phyloP scores from a whole-genome alignment of 345 rosid genomes.

The Arabis alpina region DNA sequence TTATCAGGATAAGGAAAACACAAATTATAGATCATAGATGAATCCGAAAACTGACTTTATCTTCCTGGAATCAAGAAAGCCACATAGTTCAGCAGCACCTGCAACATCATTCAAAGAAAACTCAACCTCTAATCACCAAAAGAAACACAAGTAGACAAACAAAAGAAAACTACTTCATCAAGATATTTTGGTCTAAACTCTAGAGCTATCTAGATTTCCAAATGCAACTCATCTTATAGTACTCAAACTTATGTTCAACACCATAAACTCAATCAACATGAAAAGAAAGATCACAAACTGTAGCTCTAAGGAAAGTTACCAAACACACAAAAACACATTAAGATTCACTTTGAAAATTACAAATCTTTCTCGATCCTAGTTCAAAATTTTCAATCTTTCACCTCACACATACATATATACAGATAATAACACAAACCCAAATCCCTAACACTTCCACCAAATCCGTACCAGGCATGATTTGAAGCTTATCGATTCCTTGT shows the following conservation, averaged over 20 bases:
- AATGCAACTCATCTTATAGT: not conserved
- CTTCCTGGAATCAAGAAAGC: conserved; percentile 83
- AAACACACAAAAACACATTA: not conserved
- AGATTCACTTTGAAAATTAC: not conserved
- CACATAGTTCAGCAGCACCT: conserved; percentile 82
- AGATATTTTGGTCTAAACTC: no score
- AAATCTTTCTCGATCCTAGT: not conserved
- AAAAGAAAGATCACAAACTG: conserved; percentile 8
- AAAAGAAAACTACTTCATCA: not conserved
- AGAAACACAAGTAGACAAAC: conserved; percentile 22
- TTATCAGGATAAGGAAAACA: not conserved
- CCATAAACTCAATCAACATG: conserved; percentile 4
- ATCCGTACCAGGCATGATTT: conserved; percentile 85
- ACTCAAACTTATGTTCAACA: not conserved
- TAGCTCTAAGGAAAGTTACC: conserved; percentile 1
- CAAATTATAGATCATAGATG: not conserved
- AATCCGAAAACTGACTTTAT: conserved; percentile 60
- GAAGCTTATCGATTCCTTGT: conserved; percentile 78
- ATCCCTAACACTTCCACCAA: conserved; percentile 4
- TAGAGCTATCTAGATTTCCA: no score
- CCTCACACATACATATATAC: not conserved
- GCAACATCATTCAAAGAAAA: conserved; percentile 38
- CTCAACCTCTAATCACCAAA: not conserved
- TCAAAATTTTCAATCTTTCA: not conserved
- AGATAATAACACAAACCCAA: not conserved